A percentile compares a stretch with the other conserved stretches of the same genome.
Evolutionary conservation across 768 basidiomycete species (phyloP).

Genomic region (Pleurotus giganteus): DNA sequence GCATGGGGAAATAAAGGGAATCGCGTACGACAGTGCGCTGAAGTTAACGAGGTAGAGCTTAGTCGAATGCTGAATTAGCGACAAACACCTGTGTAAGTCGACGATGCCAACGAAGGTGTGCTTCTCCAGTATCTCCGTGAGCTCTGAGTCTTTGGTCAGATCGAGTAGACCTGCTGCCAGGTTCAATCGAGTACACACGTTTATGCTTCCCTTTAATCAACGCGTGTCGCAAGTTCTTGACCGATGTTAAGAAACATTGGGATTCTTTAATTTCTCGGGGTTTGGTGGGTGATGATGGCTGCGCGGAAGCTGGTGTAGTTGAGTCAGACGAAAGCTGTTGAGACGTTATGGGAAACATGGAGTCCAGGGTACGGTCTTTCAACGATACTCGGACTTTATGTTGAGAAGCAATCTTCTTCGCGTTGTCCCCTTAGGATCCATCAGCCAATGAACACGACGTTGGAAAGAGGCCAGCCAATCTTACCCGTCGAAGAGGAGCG

Average conservation of each 20-base stretch:
- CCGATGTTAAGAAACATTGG: slow-evolving; percentile 72
- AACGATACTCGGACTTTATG: slow-evolving; percentile 91
- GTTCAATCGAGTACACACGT: slow-evolving; percentile 43
- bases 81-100: slow-evolving; percentile 68
- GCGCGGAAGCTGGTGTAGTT: too few relatives aligned
- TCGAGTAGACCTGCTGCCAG: background rate
- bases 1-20: background rate
- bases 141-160: slow-evolving; percentile 45
- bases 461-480: background rate
- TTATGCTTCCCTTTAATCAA: slow-evolving; percentile 63
- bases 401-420: slow-evolving; percentile 65
- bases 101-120: slow-evolving; percentile 94
- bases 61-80: slow-evolving; percentile 84
- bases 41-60: slow-evolving; percentile 91
- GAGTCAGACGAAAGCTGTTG: slow-evolving; percentile 28
- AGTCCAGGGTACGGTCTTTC: slow-evolving; percentile 88
- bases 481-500: background rate
- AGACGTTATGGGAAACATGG: slow-evolving; percentile 80
- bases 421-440: slow-evolving; percentile 17
- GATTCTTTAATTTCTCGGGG: slow-evolving; percentile 69
- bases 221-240: slow-evolving; percentile 59
- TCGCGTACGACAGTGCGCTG: slow-evolving; percentile 64
- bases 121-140: slow-evolving; percentile 80
- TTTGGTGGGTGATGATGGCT: slow-evolving; percentile 21
- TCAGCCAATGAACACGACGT: background rate